Base-by-base conservation (phyloP, 768 basidiomycete genomes). In the Arthromyces matolae region DNA sequence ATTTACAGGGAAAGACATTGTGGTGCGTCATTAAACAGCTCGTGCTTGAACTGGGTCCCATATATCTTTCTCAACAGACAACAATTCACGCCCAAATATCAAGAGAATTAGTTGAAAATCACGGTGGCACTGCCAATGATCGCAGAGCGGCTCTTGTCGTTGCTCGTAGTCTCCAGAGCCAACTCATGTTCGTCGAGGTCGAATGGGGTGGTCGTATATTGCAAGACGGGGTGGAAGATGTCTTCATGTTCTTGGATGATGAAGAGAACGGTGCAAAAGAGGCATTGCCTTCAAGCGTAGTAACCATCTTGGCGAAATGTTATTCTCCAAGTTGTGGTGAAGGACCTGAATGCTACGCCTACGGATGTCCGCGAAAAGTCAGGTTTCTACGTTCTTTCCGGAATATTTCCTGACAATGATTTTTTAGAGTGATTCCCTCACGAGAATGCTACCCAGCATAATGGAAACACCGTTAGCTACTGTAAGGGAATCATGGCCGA, bases 131-230 rank as follows among this genome's bases (percentile, higher is more conserved):
- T 3, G 77, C 79, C 1, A 79, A 77, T 46, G 92, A 94, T 57
- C 79, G 94, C 7, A 77, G 86, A 13, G 83, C 85, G 9, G 92
- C 94, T 13, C 71, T 96, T 9, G 81, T 86, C 55, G 84, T 96
- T 16, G 94, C 93, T 0, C 83, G 93, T 20, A 89, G 89, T 50
- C 72, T 98, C 22, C 93, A 97, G 60, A 84, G 80, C 48, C 89
- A 92, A 64, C 76, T 98, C 7, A 97, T 93, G 74, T 94, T 97
- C 67, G 90, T 94, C 62, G 96, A 99, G 60, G 93, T 97, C 3
- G 94, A 97, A 62, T 95, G 94, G 91, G 91, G 90, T 20, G 82
- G 83, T 37, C 80, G 85, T 16, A 75, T 85, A 2, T 69, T 97
- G 43, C 82, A 88, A 51, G 93, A 95, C 57, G 86, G 89, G 1